Conservation (phyloP, 768 basidiomycete species). For the Saitozyma podzolica region DNA sequence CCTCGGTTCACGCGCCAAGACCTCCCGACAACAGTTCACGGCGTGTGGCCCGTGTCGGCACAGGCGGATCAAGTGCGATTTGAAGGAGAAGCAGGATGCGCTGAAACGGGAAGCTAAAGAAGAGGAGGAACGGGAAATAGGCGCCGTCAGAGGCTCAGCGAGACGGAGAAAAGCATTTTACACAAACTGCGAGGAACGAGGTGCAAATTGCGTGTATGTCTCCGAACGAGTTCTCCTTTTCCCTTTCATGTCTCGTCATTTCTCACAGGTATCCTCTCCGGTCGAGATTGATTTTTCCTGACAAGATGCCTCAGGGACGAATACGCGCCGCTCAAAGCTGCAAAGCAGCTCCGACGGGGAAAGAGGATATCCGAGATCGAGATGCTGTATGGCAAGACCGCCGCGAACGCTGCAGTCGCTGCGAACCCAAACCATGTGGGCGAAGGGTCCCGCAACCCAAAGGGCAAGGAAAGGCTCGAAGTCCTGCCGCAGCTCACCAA, state of each 20-base stretch:
- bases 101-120: conserved; percentile 53
- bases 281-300: too few species aligned
- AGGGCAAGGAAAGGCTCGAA: conserved; percentile 5
- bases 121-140: conserved; percentile 18
- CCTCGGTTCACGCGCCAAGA: conserved; percentile 55
- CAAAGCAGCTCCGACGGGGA: conserved; percentile 65
- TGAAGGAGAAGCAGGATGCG: conserved; percentile 73
- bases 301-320: conserved; percentile 70
- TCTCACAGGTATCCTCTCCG: too few species aligned
- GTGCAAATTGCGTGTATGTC: conserved; percentile 88
- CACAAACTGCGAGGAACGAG: conserved; percentile 86
- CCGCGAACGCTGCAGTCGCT: conserved; percentile 20
- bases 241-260: neutral
- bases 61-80: conserved; percentile 90
- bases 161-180: conserved; percentile 60
- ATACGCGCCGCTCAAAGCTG: conserved; percentile 85
- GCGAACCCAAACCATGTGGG: neutral
- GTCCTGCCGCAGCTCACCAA: conserved; percentile 66
- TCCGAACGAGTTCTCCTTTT: neutral
- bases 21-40: conserved; percentile 80
- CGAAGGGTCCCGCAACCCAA: too few species aligned
- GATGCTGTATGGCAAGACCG: conserved; percentile 36
- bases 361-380: conserved; percentile 48
- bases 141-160: conserved; percentile 10
- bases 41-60: conserved; percentile 92